Conservation (phyloP, 805 yeast genomes). For the Nakazawaea holstii region DNA sequence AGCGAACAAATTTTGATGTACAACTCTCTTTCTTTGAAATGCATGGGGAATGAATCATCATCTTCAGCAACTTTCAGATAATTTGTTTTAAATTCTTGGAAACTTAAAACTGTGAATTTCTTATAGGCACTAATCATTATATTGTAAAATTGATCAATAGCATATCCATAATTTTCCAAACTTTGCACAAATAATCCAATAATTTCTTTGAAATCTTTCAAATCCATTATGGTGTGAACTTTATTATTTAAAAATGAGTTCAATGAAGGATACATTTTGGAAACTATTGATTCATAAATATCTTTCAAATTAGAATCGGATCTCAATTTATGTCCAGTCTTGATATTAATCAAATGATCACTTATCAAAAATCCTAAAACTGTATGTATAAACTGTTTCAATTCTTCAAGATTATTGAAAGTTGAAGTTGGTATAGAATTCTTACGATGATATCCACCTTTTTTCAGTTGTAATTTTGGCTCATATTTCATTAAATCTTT, state of each 20-base stretch:
- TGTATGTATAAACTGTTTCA: conserved; percentile 53
- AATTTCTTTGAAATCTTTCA: conserved; percentile 52
- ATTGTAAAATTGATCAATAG: conserved; percentile 54
- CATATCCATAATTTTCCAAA: conserved; percentile 66
- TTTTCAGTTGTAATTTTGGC: conserved; percentile 13
- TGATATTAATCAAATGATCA: conserved; percentile 62
- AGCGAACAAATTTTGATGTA: conserved; percentile 59
- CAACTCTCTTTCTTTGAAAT: conserved; percentile 51
- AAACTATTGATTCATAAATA: conserved; percentile 66
- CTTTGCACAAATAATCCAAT: conserved; percentile 71
- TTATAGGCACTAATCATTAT: conserved; percentile 54
- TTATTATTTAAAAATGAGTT: conserved; percentile 38
- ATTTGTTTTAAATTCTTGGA: conserved; percentile 50
- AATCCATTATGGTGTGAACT: conserved; percentile 34
- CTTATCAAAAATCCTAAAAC: conserved; percentile 72
- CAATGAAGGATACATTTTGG: conserved; percentile 56
- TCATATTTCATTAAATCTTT: conserved; percentile 55
- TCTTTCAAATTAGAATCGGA: conserved; percentile 58
- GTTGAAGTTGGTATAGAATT: conserved; percentile 12
- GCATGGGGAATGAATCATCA: conserved; percentile 88
- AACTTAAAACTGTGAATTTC: conserved; percentile 52
- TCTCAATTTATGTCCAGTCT: conserved; percentile 61
- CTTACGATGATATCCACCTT: conserved; percentile 1
- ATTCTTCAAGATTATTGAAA: conserved; percentile 32
- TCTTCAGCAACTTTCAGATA: conserved; percentile 61